Percentiles rank a stretch among this genome's conserved stretches.
These are phyloP conservation scores for Trifolium pratense DNA, from an alignment of 306 rosid genomes.

Conservation along the genomic window DNA sequence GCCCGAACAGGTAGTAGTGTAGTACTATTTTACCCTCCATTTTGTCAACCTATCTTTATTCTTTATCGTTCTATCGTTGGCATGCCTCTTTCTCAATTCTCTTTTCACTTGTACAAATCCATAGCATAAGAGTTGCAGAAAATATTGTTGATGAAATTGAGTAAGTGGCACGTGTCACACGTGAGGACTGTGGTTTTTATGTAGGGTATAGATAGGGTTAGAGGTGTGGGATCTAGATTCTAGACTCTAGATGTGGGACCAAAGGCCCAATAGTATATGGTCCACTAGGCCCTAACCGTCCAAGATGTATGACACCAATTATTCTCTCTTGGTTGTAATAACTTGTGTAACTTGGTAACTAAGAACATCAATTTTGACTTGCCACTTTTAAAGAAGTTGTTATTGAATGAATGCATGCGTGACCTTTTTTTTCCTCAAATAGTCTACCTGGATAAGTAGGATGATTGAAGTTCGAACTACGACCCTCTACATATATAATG, in stretches of 20 bases:
- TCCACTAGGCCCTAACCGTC: conserved; percentile 42
- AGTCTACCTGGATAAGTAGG: too few relatives aligned
- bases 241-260: conserved; percentile 47
- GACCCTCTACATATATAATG: too few relatives aligned
- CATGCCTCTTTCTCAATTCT: conserved; percentile 9
- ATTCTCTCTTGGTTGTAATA: conserved; percentile 1
- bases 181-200: conserved; percentile 26
- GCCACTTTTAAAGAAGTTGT: neutral
- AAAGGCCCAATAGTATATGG: conserved; percentile 48
- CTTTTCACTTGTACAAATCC: conserved; percentile 16
- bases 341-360: conserved; percentile 14
- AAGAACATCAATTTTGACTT: conserved; percentile 44
- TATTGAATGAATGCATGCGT: conserved; percentile 36
- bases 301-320: conserved; percentile 22
- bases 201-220: neutral
- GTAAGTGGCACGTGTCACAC: conserved; percentile 47
- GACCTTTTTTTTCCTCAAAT: too few relatives aligned
- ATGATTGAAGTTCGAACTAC: too few relatives aligned
- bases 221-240: conserved; percentile 44
- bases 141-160: conserved; percentile 43
- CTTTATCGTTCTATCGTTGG: conserved; percentile 11
- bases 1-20: conserved; percentile 22
- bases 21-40: conserved; percentile 6
- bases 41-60: conserved; percentile 43
- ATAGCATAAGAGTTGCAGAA: conserved; percentile 43